These are phyloP conservation scores for Bretschneidera sinensis DNA, from an alignment of 345 rosid species.

Conservation along the genomic window DNA sequence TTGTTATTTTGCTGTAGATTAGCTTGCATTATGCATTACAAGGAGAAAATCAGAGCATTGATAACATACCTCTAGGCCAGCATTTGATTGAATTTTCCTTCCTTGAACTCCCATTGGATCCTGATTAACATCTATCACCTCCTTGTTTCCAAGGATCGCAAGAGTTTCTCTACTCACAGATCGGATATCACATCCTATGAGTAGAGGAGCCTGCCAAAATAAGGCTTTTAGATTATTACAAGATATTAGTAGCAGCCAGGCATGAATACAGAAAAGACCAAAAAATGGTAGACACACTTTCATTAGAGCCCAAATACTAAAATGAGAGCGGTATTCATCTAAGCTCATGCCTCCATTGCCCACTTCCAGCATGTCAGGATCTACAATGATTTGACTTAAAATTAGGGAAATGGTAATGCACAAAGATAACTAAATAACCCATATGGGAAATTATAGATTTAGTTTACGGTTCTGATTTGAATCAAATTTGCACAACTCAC, in stretches of 20 bases:
- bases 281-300: conserved; percentile 25
- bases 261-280: background rate
- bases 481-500: background rate
- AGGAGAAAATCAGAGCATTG: no score
- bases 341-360: conserved; percentile 63
- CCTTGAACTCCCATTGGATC: conserved; percentile 51
- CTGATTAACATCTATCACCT: conserved; percentile 48
- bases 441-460: background rate
- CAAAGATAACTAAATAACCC: background rate
- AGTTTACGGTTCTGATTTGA: background rate
- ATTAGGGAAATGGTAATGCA: background rate
- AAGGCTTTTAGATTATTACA: background rate
- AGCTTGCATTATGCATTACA: no score
- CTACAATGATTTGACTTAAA: conserved; percentile 18
- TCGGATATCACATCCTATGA: conserved; percentile 44
- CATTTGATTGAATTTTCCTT: conserved; percentile 34
- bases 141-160: conserved; percentile 37
- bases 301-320: conserved; percentile 58
- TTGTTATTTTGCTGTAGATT: background rate
- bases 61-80: conserved; percentile 34
- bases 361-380: conserved; percentile 67
- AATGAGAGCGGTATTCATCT: conserved; percentile 46
- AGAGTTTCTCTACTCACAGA: conserved; percentile 33
- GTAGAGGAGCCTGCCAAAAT: conserved; percentile 37
- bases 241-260: background rate